A percentile compares a stretch with the other conserved stretches of the same genome.
phyloP scores from a whole-genome alignment of 2,329 filamentous ascomycete genomes.

The Penicillium sp. region DNA sequence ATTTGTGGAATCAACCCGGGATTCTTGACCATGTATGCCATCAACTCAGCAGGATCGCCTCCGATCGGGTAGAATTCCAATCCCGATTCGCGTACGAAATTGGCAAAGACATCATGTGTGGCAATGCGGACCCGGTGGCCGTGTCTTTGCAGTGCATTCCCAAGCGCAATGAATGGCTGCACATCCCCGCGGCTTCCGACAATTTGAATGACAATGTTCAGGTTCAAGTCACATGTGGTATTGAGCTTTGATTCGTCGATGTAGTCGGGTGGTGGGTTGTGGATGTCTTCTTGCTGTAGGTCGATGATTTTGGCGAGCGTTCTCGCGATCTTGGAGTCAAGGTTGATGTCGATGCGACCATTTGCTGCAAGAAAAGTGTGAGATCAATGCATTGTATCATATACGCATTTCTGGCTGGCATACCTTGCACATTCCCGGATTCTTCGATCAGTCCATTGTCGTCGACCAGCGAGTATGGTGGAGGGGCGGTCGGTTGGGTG shows the following conservation, averaged over 20 bases:
- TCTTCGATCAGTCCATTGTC: neutral
- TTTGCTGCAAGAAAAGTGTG: conserved; percentile 9
- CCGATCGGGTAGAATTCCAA: conserved; percentile 62
- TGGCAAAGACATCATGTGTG: conserved; percentile 57
- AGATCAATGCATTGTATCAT: neutral
- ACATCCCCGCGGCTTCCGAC: conserved; percentile 61
- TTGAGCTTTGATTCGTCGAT: conserved; percentile 23
- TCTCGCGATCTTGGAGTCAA: conserved; percentile 27
- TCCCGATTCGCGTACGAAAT: conserved; percentile 55
- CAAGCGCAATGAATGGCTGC: conserved; percentile 62
- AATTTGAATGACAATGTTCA: conserved; percentile 59
- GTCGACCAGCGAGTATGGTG: neutral
- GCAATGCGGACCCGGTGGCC: conserved; percentile 60
- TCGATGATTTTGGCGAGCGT: conserved; percentile 25
- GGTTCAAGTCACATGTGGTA: neutral
- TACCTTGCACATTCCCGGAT: neutral
- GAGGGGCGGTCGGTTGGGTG: neutral
- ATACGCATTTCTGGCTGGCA: no score
- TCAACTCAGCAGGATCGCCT: conserved; percentile 56
- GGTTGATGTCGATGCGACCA: conserved; percentile 26
- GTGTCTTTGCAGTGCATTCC: conserved; percentile 51
- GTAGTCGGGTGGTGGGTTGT: conserved; percentile 22
- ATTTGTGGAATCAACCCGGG: conserved; percentile 46
- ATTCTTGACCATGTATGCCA: conserved; percentile 56
- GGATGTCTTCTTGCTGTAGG: conserved; percentile 18